A percentile compares a stretch with the other conserved stretches of the same genome.
phyloP scores from a whole-genome alignment of 768 basidiomycete genomes.

The Kwoniella newhampshirensis region DNA sequence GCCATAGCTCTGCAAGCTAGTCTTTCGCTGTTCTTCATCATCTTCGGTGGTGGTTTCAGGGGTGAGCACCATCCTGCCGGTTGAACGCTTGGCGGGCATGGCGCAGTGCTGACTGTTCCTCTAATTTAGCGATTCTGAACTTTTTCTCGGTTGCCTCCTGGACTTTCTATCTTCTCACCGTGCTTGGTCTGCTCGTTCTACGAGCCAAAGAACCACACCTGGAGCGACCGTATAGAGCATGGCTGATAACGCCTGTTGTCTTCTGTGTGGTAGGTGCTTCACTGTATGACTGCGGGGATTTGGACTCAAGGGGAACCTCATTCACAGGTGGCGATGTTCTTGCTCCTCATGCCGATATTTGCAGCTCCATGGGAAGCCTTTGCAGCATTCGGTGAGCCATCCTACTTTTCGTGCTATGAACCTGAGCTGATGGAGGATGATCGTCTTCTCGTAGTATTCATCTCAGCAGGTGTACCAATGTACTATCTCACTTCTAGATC shows the following conservation, averaged over 20 bases:
- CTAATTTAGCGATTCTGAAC: conserved; percentile 67
- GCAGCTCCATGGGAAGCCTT: conserved; percentile 87
- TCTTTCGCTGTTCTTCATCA: conserved; percentile 72
- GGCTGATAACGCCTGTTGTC: conserved; percentile 81
- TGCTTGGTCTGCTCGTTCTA: conserved; percentile 77
- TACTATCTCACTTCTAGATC: conserved; percentile 48
- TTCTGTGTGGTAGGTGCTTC: conserved; percentile 73
- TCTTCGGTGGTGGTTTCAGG: conserved; percentile 84
- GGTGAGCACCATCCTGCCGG: conserved; percentile 38
- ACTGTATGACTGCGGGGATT: too few species aligned
- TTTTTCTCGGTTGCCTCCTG: conserved; percentile 59
- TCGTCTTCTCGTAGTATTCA: conserved; percentile 49
- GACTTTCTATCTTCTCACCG: conserved; percentile 55
- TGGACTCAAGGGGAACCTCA: too few species aligned
- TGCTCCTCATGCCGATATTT: conserved; percentile 89
- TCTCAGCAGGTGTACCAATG: conserved; percentile 47
- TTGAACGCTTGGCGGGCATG: neutral
- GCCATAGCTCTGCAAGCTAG: conserved; percentile 76
- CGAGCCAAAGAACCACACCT: conserved; percentile 87
- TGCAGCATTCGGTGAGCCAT: conserved; percentile 77
- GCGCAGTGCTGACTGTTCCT: neutral
- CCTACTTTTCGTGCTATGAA: too few species aligned
- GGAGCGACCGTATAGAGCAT: conserved; percentile 87
- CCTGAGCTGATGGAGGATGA: neutral
- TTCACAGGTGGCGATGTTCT: conserved; percentile 74